A percentile compares a stretch with the other conserved stretches of the same genome.
Conservation (phyloP, 129 eudicot species). For the Cynara cardunculus region DNA sequence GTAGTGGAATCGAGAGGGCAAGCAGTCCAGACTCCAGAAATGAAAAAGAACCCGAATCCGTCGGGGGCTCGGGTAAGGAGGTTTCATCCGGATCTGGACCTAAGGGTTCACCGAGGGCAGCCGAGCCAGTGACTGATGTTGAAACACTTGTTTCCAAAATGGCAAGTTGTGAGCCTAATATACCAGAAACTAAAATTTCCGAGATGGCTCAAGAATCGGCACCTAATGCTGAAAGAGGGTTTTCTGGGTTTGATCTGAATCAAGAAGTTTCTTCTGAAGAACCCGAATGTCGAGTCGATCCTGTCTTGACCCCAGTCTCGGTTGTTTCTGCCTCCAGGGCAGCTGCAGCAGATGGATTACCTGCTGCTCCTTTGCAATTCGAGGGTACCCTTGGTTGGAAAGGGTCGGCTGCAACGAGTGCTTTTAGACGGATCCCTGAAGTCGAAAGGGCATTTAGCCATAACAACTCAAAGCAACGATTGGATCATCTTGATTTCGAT, state of each 20-base stretch:
- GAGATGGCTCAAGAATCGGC: constrained; percentile 50
- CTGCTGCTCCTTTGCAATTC: constrained; percentile 58
- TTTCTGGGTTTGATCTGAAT: constrained; percentile 68
- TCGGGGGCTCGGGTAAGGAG: constrained; percentile 31
- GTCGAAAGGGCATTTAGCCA: constrained; percentile 37
- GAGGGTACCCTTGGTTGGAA: constrained; percentile 89
- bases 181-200: constrained; percentile 38
- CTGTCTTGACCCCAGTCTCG: constrained; percentile 40
- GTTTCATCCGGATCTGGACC: constrained; percentile 15
- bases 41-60: constrained; percentile 23
- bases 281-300: constrained; percentile 24
- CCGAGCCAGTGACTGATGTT: constrained; percentile 29
- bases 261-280: constrained; percentile 52
- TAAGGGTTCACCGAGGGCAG: constrained; percentile 30
- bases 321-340: constrained; percentile 84
- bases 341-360: constrained; percentile 51
- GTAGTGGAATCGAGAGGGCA: constrained; percentile 16
- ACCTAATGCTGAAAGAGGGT: constrained; percentile 31
- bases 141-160: constrained; percentile 24
- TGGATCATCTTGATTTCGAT: constrained; percentile 54
- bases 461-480: constrained; percentile 40
- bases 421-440: constrained; percentile 63
- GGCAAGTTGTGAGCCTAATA: constrained; percentile 23
- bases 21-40: constrained; percentile 44
- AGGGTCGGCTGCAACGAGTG: constrained; percentile 89